Conservation (phyloP, 495 filamentous ascomycete species). For the Gamarada debralockiae region DNA sequence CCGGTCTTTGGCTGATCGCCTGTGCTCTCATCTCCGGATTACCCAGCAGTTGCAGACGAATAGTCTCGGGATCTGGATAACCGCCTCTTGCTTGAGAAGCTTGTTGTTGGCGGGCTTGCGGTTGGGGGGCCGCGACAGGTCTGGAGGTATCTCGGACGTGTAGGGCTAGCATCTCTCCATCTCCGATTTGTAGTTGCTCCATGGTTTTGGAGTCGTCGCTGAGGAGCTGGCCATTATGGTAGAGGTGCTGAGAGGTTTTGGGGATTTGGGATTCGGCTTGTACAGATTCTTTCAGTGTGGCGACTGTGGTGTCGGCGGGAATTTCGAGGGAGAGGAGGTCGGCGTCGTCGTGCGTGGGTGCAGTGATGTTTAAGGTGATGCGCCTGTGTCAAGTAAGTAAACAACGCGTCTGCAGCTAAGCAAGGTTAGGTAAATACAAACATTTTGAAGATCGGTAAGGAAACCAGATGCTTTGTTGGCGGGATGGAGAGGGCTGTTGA, state of each 20-base stretch:
- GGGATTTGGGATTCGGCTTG: slow-evolving; percentile 51
- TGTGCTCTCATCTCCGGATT: slow-evolving; percentile 68
- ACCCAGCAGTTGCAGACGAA: slow-evolving; percentile 76
- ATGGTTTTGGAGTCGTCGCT: slow-evolving; percentile 73
- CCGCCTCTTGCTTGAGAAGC: slow-evolving; percentile 29
- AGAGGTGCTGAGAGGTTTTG: slow-evolving; percentile 62
- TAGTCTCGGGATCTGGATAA: slow-evolving; percentile 70
- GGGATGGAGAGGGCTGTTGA: background rate
- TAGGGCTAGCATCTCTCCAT: slow-evolving; percentile 90
- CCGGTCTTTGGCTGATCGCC: slow-evolving; percentile 64
- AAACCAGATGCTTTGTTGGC: background rate
- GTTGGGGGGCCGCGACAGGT: slow-evolving; percentile 20
- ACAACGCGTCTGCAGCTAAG: background rate
- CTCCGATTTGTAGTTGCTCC: slow-evolving; percentile 72
- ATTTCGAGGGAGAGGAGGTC: slow-evolving; percentile 85
- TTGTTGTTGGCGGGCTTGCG: slow-evolving; percentile 26
- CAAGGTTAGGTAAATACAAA: slow-evolving; percentile 7
- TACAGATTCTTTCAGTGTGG: slow-evolving; percentile 82
- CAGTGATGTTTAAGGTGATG: slow-evolving; percentile 83
- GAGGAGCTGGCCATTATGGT: slow-evolving; percentile 85
- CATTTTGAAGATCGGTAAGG: slow-evolving; percentile 12
- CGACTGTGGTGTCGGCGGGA: slow-evolving; percentile 76
- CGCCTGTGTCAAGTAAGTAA: slow-evolving; percentile 49
- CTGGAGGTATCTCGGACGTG: slow-evolving; percentile 55
- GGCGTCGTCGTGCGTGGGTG: slow-evolving; percentile 61